These are phyloP conservation scores for Mariannaea elegans DNA, from an alignment of 2,329 filamentous ascomycete genomes.

Conservation along the genomic window DNA sequence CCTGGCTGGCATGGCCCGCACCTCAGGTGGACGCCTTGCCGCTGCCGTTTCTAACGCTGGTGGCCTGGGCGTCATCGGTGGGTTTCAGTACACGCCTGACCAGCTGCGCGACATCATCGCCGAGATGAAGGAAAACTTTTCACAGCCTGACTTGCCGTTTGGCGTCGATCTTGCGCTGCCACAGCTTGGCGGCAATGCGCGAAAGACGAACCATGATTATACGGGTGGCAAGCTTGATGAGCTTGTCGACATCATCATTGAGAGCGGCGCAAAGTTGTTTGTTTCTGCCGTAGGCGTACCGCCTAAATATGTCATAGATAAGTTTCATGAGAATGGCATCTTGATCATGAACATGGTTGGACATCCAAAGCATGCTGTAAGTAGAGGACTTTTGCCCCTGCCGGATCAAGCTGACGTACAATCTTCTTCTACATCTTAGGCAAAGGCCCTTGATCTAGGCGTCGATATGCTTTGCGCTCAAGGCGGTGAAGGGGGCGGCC, in stretches of 20 bases:
- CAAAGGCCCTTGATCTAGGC: conserved; percentile 83
- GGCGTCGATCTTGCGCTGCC: conserved; percentile 92
- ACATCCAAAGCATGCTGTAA: conserved; percentile 84
- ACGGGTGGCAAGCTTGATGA: conserved; percentile 89
- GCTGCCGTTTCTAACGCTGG: conserved; percentile 91
- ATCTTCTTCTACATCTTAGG: conserved; percentile 8
- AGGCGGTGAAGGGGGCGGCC: conserved; percentile 91
- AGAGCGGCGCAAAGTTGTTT: conserved; percentile 84
- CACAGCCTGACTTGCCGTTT: conserved; percentile 76
- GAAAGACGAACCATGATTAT: conserved; percentile 96
- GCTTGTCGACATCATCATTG: conserved; percentile 85
- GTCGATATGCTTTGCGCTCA: conserved; percentile 94
- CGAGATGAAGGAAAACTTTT: conserved; percentile 82
- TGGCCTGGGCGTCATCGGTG: conserved; percentile 80
- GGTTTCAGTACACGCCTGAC: conserved; percentile 75
- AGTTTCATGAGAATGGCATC: conserved; percentile 81
- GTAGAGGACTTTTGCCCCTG: too few relatives aligned
- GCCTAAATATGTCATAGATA: conserved; percentile 74
- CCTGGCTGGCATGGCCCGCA: conserved; percentile 92
- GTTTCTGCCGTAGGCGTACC: conserved; percentile 91
- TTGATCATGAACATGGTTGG: conserved; percentile 98
- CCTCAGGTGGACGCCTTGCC: conserved; percentile 79
- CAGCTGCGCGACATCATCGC: conserved; percentile 83
- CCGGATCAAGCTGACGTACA: conserved; percentile 22
- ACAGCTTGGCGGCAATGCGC: conserved; percentile 83